A percentile compares a stretch with the other conserved stretches of the same genome.
Evolutionary conservation across 805 yeast genomes (phyloP).

Genomic region (Lachancea sp.): DNA sequence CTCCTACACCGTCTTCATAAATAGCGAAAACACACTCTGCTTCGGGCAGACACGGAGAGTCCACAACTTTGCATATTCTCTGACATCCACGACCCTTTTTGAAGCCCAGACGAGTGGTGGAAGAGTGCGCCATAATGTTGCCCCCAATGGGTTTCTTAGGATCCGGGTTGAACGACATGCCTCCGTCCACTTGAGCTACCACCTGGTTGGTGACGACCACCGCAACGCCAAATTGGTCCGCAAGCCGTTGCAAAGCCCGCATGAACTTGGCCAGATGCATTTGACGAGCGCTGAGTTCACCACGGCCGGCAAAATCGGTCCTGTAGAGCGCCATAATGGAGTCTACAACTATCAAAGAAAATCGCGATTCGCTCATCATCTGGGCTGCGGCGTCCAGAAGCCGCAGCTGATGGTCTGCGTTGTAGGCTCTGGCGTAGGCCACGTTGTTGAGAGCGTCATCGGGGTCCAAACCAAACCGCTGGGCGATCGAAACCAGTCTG

Average conservation of each 20-base stretch:
- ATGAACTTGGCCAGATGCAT: conserved; percentile 88
- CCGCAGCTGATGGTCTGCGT: conserved; percentile 91
- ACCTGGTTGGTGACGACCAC: conserved; percentile 95
- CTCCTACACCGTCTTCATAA: conserved; percentile 95
- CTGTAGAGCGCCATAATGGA: conserved; percentile 95
- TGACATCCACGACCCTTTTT: conserved; percentile 89
- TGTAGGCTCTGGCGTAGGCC: conserved; percentile 95
- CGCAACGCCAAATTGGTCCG: conserved; percentile 97
- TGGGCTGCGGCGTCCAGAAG: conserved; percentile 84
- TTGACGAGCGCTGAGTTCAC: conserved; percentile 92
- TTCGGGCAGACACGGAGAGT: conserved; percentile 95
- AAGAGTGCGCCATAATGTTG: conserved; percentile 92
- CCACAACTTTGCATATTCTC: conserved; percentile 90
- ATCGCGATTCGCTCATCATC: conserved; percentile 93
- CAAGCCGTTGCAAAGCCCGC: conserved; percentile 85
- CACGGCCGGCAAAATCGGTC: conserved; percentile 92
- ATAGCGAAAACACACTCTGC: conserved; percentile 93
- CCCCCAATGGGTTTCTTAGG: conserved; percentile 99
- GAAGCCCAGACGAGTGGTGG: conserved; percentile 86
- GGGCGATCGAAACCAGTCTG: conserved; percentile 82
- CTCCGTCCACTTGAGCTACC: conserved; percentile 94
- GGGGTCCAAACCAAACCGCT: conserved; percentile 84
- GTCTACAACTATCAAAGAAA: conserved; percentile 87
- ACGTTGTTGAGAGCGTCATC: conserved; percentile 95
- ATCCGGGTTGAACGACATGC: conserved; percentile 77